Percentiles rank a stretch among this genome's conserved stretches.
Conservation (phyloP, 2,329 filamentous ascomycete genomes). For the Nothophaeocryptopus gaeumannii region DNA sequence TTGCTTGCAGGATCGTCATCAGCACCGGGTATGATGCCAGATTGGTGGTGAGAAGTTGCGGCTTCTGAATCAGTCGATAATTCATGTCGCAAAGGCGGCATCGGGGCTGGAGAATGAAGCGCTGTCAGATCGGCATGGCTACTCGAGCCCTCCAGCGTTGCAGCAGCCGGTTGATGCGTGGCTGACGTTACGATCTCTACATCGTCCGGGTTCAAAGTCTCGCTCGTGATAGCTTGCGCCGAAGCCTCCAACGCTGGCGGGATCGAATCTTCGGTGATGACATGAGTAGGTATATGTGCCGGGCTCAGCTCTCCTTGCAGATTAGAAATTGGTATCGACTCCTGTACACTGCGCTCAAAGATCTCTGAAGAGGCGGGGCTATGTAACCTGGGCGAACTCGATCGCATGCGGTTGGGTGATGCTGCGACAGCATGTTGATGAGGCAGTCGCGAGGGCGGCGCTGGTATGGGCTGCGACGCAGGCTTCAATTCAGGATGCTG, state of each 20-base stretch:
- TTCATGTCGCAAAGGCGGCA: conserved; percentile 16
- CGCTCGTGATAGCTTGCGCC: conserved; percentile 86
- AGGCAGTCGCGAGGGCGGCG: conserved; percentile 27
- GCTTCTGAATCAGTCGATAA: conserved; percentile 24
- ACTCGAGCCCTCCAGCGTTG: conserved; percentile 43
- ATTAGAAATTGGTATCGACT: conserved; percentile 52
- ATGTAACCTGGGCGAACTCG: conserved; percentile 69
- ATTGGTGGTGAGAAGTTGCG: conserved; percentile 79
- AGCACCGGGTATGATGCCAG: conserved; percentile 66
- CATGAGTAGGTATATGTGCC: conserved; percentile 81
- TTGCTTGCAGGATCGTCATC: conserved; percentile 65
- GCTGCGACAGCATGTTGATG: conserved; percentile 23
- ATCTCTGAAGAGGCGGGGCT: conserved; percentile 77
- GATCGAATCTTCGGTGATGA: conserved; percentile 91
- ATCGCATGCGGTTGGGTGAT: conserved; percentile 52
- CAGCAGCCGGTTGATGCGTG: conserved; percentile 74
- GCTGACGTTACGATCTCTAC: conserved; percentile 91
- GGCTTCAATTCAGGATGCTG: conserved; percentile 17
- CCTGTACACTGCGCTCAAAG: conserved; percentile 93
- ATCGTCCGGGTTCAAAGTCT: conserved; percentile 76
- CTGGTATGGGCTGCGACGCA: conserved; percentile 17
- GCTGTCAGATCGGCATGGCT: conserved; percentile 31
- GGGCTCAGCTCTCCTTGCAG: conserved; percentile 68
- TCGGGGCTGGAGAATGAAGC: conserved; percentile 19
- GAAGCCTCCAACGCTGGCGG: conserved; percentile 88